Evolutionary conservation across 495 filamentous ascomycete genomes (phyloP), one percentile per base, ranked within the genome.

Genomic region (Neohortaea acidophila): DNA sequence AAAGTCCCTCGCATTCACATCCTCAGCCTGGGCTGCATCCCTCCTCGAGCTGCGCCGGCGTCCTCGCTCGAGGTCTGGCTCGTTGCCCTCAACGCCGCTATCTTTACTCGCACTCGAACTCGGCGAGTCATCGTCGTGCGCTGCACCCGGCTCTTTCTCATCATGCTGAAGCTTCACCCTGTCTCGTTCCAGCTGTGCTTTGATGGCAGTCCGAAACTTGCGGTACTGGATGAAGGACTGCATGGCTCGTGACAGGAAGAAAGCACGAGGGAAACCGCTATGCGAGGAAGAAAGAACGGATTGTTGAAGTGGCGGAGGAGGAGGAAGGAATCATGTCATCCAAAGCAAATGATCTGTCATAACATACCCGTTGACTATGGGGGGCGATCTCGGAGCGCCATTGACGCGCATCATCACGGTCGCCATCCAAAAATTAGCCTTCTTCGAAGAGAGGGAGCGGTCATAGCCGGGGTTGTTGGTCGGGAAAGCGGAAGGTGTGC

Each of bases 191-290:
- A 55, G 27, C 35, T 63, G 59, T 25, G 39, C 44, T 11, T 52
- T 36, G 11, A 61, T 56, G n/a, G 55, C 51, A 31, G 51, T 47
- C 21, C 55, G 37, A 28, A 66, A 57, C 21, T 60, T 53, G 18
- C 59, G 58, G 45, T 63, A 65, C 40, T 66, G 62, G 6, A 47
- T 24, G 23, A 52, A 38, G 3, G 52, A 55, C 37, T 53, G 52
- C 52, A 55, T 55, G 10, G 24, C 14, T 43, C 11, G 14, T 14
- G n/a, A 23, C 21, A 36, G 17, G 11, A 12, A 30, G 4, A 30
- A 30, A 30, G 24, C 24, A 27, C 7, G n/a, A n/a, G n/a, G 24
- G 24, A 30, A 30, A 3, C 3, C 28, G 11, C 4, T 30, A n/a
- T n/a, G n/a, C n/a, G n/a, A n/a, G n/a, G n/a, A n/a, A n/a, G n/a